phyloP scores from a whole-genome alignment of 495 filamentous ascomycete genomes.

The Hyaloscypha variabilis region DNA sequence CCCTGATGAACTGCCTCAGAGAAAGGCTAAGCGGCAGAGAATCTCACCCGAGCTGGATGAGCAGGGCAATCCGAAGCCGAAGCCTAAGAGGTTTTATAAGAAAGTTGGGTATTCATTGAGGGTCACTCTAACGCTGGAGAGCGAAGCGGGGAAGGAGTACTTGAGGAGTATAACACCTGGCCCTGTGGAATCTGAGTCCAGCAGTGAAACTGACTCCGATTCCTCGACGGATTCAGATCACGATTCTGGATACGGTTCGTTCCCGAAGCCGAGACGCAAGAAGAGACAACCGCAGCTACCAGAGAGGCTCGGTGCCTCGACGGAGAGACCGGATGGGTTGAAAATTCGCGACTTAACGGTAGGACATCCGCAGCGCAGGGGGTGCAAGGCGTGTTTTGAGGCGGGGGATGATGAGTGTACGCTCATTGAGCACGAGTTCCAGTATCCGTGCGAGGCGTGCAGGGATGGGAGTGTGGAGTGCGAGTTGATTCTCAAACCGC shows the following conservation, averaged over 20 bases:
- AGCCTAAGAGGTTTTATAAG: background rate
- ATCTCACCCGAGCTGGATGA: background rate
- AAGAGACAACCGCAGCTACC: background rate
- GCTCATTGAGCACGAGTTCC: constrained; percentile 17
- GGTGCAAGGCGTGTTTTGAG: constrained; percentile 28
- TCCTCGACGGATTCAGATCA: background rate
- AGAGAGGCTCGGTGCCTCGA: constrained; percentile 2
- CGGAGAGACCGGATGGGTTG: constrained; percentile 23
- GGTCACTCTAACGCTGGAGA: constrained; percentile 17
- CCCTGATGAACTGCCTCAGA: background rate
- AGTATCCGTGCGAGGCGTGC: constrained; percentile 25
- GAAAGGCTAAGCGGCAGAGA: background rate
- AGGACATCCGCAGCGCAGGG: constrained; percentile 22
- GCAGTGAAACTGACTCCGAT: too few relatives aligned
- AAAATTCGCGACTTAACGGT: constrained; percentile 15
- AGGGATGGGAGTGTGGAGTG: constrained; percentile 21
- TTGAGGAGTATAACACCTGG: constrained; percentile 19
- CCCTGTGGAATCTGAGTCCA: background rate
- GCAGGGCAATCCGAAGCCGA: constrained; percentile 1
- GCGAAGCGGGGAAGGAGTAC: constrained; percentile 10
- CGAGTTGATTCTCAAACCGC: constrained; percentile 22
- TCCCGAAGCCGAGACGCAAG: background rate
- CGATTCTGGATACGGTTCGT: background rate
- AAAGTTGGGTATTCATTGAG: constrained; percentile 12
- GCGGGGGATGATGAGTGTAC: constrained; percentile 22